A percentile compares a stretch with the other conserved stretches of the same genome.
phyloP scores from a whole-genome alignment of 75 land plant genomes.

The Isoetes taiwanensis region DNA sequence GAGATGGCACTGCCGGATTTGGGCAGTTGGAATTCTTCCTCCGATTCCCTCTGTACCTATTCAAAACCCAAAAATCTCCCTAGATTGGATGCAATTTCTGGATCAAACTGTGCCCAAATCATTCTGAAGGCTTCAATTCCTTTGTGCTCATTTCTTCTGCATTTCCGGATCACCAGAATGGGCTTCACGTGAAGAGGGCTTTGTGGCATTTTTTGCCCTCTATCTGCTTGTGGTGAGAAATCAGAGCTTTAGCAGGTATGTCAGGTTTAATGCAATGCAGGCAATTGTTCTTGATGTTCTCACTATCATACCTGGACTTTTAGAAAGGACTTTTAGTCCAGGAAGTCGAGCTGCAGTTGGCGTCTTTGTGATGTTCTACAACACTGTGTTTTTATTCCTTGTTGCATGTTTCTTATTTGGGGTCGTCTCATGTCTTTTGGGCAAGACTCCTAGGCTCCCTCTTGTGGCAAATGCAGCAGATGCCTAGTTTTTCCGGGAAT shows the following conservation, averaged over 20 bases:
- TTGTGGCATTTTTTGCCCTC: constrained; percentile 46
- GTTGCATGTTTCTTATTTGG: constrained; percentile 58
- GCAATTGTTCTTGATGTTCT: constrained; percentile 72
- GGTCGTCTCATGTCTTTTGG: constrained; percentile 43
- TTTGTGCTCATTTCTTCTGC: no score
- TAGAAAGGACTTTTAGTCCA: constrained; percentile 48
- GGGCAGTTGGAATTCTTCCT: no score
- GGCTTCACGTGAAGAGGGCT: no score
- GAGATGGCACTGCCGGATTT: no score
- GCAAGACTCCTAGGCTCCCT: constrained; percentile 59
- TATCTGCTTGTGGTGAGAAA: constrained; percentile 67
- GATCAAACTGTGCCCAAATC: no score
- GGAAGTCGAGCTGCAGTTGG: constrained; percentile 43
- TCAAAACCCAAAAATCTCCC: no score
- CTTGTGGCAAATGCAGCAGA: constrained; percentile 83
- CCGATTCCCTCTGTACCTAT: no score
- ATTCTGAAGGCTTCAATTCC: no score
- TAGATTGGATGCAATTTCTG: no score
- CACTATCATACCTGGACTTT: constrained; percentile 52
- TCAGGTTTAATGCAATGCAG: constrained; percentile 80
- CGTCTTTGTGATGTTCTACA: constrained; percentile 49
- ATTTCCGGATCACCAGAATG: no score
- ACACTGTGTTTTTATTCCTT: constrained; percentile 60
- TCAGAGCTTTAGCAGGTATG: constrained; percentile 48
- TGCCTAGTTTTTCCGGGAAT: constrained; percentile 56